Percentiles rank a stretch among this genome's conserved stretches.
These are phyloP conservation scores for Russula emetica DNA, from an alignment of 768 basidiomycete genomes.

Conservation along the genomic window DNA sequence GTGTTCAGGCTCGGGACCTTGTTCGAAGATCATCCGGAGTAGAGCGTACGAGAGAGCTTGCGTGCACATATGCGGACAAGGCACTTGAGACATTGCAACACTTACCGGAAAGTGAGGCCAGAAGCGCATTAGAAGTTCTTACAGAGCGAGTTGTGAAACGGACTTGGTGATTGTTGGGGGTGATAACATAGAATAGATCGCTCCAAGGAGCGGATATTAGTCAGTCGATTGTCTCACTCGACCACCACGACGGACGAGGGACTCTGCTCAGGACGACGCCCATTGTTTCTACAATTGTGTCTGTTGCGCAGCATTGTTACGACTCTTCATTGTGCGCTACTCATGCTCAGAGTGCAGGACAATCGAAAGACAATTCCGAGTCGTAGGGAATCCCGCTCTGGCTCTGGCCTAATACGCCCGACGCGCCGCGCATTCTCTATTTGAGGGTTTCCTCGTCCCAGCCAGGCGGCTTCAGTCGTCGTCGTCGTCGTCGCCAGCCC, in stretches of 20 bases:
- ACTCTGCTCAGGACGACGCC: not conserved
- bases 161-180: constrained; percentile 41
- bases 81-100: constrained; percentile 64
- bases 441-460: constrained; percentile 6
- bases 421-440: constrained; percentile 1
- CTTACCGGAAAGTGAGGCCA: constrained; percentile 80
- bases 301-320: constrained; percentile 23
- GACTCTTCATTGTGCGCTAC: constrained; percentile 18
- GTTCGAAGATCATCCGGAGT: constrained; percentile 71
- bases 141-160: constrained; percentile 64
- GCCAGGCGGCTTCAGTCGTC: constrained; percentile 12
- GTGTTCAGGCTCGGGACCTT: constrained; percentile 56
- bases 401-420: not conserved
- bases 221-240: not conserved
- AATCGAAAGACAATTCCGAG: not conserved
- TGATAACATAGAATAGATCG: constrained; percentile 5
- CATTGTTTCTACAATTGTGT: constrained; percentile 6
- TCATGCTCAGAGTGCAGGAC: constrained; percentile 22
- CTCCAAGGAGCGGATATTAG: not conserved
- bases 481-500: constrained; percentile 6
- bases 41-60: constrained; percentile 73
- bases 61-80: constrained; percentile 66
- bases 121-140: constrained; percentile 66
- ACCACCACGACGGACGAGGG: constrained; percentile 13
- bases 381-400: no score